Conservation (phyloP, 2,329 filamentous ascomycete genomes). For the Coleophoma crateriformis region DNA sequence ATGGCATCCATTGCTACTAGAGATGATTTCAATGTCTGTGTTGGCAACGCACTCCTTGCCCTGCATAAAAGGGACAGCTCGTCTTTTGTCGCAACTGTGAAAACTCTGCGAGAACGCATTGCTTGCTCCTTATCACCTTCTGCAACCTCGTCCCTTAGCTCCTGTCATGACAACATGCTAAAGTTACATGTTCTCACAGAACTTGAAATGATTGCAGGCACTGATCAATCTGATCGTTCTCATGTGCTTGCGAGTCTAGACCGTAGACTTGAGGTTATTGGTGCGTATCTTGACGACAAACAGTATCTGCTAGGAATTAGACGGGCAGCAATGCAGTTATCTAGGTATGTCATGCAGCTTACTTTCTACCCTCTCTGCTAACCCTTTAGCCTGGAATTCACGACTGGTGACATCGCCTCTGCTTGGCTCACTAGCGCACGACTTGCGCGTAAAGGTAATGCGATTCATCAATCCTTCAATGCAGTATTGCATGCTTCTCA, state of each 20-base stretch:
- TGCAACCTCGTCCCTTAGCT: conserved; percentile 73
- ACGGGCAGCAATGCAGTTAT: conserved; percentile 80
- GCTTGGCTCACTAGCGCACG: conserved; percentile 83
- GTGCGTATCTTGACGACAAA: conserved; percentile 86
- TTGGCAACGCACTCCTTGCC: conserved; percentile 63
- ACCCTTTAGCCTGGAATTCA: conserved; percentile 44
- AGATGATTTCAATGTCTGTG: conserved; percentile 74
- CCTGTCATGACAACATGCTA: conserved; percentile 78
- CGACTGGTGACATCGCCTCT: conserved; percentile 69
- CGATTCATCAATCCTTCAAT: conserved; percentile 84
- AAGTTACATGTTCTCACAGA: conserved; percentile 86
- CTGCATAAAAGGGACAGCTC: conserved; percentile 46
- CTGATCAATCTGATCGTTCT: conserved; percentile 23
- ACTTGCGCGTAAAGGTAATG: conserved; percentile 79
- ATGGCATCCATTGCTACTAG: conserved; percentile 37
- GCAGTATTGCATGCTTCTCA: conserved; percentile 84
- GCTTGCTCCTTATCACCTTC: conserved; percentile 71
- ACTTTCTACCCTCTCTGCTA: conserved; percentile 17
- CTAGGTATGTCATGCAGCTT: conserved; percentile 43
- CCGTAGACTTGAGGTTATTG: conserved; percentile 80
- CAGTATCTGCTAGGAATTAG: conserved; percentile 86
- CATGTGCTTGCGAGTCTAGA: conserved; percentile 52
- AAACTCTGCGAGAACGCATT: conserved; percentile 62
- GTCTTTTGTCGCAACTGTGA: conserved; percentile 52
- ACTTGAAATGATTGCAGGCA: conserved; percentile 67